Base-by-base conservation (phyloP, 148 eudicot species). In the Rheum nobile region DNA sequence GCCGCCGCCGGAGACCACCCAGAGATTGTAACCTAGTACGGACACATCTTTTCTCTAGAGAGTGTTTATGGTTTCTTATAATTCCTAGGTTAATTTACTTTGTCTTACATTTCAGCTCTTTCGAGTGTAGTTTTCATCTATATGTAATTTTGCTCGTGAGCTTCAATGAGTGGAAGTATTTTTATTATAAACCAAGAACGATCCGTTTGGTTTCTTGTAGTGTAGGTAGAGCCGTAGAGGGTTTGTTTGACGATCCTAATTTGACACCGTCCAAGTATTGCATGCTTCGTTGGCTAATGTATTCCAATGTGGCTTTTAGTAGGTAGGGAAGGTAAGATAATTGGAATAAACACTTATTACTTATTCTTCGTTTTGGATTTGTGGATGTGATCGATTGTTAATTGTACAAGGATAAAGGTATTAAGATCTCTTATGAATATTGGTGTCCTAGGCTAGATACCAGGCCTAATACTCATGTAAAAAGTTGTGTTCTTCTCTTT, bases 121-220 rank as follows among this genome's bases (percentile, higher is more conserved):
- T 48, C 38, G 19, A 65, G 73, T 22, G 21, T 21, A 59, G 0
- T 9, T 3, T 74, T 1, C 24, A 43, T 21, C 48, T 32, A 37
- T 72, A 37, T 65, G 12, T 52, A 44, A 19, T 48, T 11, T 21
- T 34, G 65, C 10, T 26, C 32, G 63, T 77, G 79, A 76, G 43
- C 38, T 4, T 76, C 82, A 93, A 96, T 55, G 90, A 94, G 77
- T 91, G 98, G 97, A 85, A 83, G 65, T 78, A 83, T 75, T 87
- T 91, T 57, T 82, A 79, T 72, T 90, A 91, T 76, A 81, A 71
- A 43, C 85, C 96, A 43, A 82, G 88, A 77, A 73, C 57, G 21
- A 31, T 95, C 28, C 83, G 82, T 31, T 91, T 95, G 83, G 84
- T 84, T 61, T 79, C 21, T 57, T 57, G 21, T 32, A 70, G 82